Conservation (phyloP, 169 alveolate genomes). For the Plasmodium blacklocki region DNA sequence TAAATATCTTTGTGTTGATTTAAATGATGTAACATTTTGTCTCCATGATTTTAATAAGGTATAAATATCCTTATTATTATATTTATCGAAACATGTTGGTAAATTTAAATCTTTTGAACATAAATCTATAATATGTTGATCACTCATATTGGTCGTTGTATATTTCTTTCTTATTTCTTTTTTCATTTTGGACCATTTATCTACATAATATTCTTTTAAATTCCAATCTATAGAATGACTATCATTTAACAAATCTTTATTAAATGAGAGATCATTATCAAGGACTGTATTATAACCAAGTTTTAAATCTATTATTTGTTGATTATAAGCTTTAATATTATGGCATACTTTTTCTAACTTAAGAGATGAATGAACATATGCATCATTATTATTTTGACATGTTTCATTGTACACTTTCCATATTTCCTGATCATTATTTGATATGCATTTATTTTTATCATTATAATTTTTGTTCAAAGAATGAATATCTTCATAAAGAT, state of each 20-base stretch:
- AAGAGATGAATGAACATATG: slow-evolving; percentile 10
- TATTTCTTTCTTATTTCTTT: slow-evolving; percentile 27
- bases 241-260: slow-evolving; percentile 15
- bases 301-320: slow-evolving; percentile 59
- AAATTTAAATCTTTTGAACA: slow-evolving; percentile 35
- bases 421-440: not conserved
- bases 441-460: not conserved
- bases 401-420: slow-evolving; percentile 1
- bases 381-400: not conserved
- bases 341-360: slow-evolving; percentile 35
- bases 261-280: slow-evolving; percentile 48
- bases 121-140: slow-evolving; percentile 26
- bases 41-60: slow-evolving; percentile 55
- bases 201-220: slow-evolving; percentile 37
- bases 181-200: slow-evolving; percentile 67
- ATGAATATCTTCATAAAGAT: not conserved
- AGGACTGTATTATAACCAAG: slow-evolving; percentile 50
- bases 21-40: slow-evolving; percentile 57
- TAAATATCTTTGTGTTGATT: slow-evolving; percentile 42
- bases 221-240: slow-evolving; percentile 21
- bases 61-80: slow-evolving; percentile 55
- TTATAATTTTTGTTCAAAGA: not conserved
- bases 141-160: slow-evolving; percentile 19
- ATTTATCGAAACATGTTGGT: slow-evolving; percentile 33
- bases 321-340: slow-evolving; percentile 7